These are phyloP conservation scores for Pleurostoma richardsiae DNA, from an alignment of 2,329 filamentous ascomycete genomes.

Conservation along the genomic window DNA sequence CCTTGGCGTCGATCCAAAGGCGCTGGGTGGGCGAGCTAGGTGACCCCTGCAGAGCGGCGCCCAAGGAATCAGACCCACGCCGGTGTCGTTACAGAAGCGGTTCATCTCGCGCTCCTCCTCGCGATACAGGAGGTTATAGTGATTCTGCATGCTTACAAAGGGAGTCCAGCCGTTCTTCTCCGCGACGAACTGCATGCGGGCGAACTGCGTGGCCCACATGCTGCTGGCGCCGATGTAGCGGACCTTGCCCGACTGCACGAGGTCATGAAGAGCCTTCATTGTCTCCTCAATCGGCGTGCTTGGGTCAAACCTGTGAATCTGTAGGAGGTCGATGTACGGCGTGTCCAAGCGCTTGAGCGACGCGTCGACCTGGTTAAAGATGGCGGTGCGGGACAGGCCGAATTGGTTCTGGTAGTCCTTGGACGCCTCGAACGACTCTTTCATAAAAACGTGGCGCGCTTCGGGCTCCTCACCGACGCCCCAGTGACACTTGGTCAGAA, in stretches of 20 bases:
- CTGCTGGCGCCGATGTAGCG: conserved; percentile 45
- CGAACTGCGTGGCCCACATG: conserved; percentile 51
- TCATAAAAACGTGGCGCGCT: conserved; percentile 16
- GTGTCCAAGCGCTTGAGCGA: conserved; percentile 27
- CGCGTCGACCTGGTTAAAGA: conserved; percentile 33
- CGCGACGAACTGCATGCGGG: conserved; percentile 49
- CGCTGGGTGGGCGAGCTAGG: conserved; percentile 24
- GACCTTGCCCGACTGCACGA: conserved; percentile 53
- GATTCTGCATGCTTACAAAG: conserved; percentile 51
- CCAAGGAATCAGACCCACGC: conserved; percentile 34
- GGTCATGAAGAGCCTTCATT: conserved; percentile 57
- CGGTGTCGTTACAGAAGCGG: conserved; percentile 33
- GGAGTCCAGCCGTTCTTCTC: conserved; percentile 56
- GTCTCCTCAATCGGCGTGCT: conserved; percentile 52
- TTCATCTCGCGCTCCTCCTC: conserved; percentile 52
- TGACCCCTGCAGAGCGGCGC: conserved; percentile 31
- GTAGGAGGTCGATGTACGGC: conserved; percentile 44
- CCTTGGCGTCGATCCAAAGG: conserved; percentile 17
- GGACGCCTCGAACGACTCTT: conserved; percentile 15
- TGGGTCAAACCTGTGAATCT: conserved; percentile 57
- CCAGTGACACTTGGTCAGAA: conserved; percentile 52
- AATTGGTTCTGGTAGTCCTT: conserved; percentile 32
- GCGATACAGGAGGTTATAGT: conserved; percentile 57
- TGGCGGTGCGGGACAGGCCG: conserved; percentile 27
- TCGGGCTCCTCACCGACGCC: conserved; percentile 29